These are phyloP conservation scores for Fusarium hostae DNA, from an alignment of 2,329 filamentous ascomycete species.

Conservation along the genomic window DNA sequence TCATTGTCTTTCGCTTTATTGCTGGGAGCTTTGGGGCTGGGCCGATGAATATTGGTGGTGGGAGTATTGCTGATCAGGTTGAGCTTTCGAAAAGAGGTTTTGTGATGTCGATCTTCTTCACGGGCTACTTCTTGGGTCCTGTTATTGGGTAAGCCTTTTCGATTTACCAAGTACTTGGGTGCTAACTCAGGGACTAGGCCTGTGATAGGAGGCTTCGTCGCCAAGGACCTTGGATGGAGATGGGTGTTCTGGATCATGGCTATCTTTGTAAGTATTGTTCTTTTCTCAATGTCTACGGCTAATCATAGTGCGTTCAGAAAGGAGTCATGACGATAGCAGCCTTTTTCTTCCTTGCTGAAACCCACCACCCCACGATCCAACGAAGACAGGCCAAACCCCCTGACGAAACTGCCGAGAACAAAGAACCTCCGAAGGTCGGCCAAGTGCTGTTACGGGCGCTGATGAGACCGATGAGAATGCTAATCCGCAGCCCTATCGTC, in stretches of 20 bases:
- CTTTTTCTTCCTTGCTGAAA: background rate
- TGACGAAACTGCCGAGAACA: rapidly evolving
- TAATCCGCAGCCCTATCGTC: background rate
- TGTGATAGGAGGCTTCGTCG: slow-evolving; percentile 7
- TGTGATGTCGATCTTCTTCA: slow-evolving; percentile 25
- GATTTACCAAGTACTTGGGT: rapidly evolving
- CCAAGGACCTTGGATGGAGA: slow-evolving; percentile 8
- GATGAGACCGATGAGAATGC: background rate
- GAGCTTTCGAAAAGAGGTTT: background rate
- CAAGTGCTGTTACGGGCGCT: background rate
- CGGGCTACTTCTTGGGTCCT: slow-evolving; percentile 6
- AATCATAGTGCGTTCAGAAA: background rate
- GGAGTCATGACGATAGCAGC: background rate
- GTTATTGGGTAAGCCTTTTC: background rate
- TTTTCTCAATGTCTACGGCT: no score
- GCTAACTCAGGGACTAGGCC: background rate
- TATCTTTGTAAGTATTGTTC: background rate
- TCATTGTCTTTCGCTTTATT: slow-evolving; percentile 18
- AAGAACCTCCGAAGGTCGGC: background rate
- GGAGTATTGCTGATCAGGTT: slow-evolving; percentile 4
- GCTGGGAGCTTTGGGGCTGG: slow-evolving; percentile 9
- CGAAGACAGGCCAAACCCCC: background rate
- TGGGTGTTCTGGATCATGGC: slow-evolving; percentile 24
- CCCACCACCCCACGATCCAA: slow-evolving; percentile 9
- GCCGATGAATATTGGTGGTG: slow-evolving; percentile 17